Evolutionary conservation across 805 yeast species (phyloP).

Genomic region (Saturnispora sanitii): DNA sequence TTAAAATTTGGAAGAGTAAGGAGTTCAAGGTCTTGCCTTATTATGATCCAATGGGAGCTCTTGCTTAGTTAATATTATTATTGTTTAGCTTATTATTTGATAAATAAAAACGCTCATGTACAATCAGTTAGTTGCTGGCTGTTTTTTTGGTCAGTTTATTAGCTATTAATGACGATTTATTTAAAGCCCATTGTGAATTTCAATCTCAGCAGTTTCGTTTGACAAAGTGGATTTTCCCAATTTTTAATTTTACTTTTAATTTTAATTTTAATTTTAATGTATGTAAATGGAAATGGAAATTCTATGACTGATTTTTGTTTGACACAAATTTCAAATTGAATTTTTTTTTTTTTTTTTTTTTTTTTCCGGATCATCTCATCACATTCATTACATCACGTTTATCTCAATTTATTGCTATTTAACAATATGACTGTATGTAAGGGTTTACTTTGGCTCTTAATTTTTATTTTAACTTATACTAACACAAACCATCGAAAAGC

Average conservation of each 20-base stretch:
- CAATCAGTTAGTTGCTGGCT: too few species aligned
- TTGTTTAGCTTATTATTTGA: neutral
- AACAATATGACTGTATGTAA: slow-evolving; percentile 7
- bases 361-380: neutral
- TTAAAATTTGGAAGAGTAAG: slow-evolving; percentile 40
- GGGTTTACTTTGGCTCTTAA: too few species aligned
- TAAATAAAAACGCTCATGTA: neutral
- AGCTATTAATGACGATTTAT: too few species aligned
- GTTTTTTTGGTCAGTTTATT: too few species aligned
- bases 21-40: slow-evolving; percentile 44
- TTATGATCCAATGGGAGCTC: slow-evolving; percentile 76
- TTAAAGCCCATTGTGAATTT: too few species aligned
- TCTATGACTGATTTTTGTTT: slow-evolving; percentile 4
- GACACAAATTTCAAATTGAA: neutral
- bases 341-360: slow-evolving; percentile 1
- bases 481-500: slow-evolving; percentile 5
- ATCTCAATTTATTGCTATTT: neutral
- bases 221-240: too few species aligned
- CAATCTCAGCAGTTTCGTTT: too few species aligned
- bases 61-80: slow-evolving; percentile 31
- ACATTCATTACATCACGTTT: neutral
- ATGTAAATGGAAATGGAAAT: neutral
- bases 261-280: neutral
- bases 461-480: too few species aligned
- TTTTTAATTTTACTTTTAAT: too few species aligned